Evolutionary conservation across 306 rosid species (phyloP).

Genomic region (Lathyrus tuberosus): DNA sequence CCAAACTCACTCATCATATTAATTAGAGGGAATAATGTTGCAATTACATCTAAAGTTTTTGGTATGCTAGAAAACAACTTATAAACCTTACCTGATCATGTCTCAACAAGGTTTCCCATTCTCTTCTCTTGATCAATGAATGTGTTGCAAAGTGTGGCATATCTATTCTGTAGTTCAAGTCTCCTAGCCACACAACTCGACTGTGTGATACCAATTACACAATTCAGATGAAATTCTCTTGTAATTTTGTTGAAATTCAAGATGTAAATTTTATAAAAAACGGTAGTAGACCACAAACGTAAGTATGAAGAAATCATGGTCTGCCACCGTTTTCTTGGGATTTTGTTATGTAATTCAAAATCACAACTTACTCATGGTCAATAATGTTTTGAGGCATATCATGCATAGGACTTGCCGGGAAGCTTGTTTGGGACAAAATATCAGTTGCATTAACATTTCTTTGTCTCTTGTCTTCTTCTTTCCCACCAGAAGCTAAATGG

Average conservation of each 20-base stretch:
- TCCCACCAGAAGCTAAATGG: constrained; percentile 85
- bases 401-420: constrained; percentile 58
- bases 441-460: constrained; percentile 66
- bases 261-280: not conserved
- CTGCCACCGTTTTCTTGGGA: too few species aligned
- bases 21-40: too few species aligned
- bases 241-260: not conserved
- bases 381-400: constrained; percentile 71
- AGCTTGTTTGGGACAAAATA: constrained; percentile 65
- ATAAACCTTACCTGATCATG: constrained; percentile 67
- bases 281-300: too few species aligned
- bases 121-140: constrained; percentile 52
- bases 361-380: constrained; percentile 67
- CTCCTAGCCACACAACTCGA: constrained; percentile 79
- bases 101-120: constrained; percentile 65
- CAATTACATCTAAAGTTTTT: too few species aligned
- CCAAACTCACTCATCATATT: too few species aligned
- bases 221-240: constrained; percentile 23
- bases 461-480: constrained; percentile 57
- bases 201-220: constrained; percentile 48
- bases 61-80: not conserved
- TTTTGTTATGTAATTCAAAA: too few species aligned
- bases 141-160: constrained; percentile 62
- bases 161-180: constrained; percentile 76
- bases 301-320: too few species aligned